Conservation (phyloP, 768 basidiomycete species). For the Pisolithus microcarpus region DNA sequence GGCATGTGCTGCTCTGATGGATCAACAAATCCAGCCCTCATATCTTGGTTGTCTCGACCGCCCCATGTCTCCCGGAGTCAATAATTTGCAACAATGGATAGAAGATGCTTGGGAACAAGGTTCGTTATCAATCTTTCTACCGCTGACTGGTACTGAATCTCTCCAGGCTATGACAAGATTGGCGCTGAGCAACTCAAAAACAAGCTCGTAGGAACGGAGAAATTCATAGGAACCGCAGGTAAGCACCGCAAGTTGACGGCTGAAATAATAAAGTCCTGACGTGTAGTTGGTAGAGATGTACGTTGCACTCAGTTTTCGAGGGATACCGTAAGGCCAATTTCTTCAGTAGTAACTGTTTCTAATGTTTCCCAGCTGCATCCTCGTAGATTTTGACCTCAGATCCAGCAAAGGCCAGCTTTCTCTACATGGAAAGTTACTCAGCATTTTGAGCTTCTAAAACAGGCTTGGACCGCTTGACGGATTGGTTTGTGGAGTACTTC, state of each 20-base stretch:
- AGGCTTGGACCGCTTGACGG: conserved; percentile 45
- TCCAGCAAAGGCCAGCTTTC: conserved; percentile 35
- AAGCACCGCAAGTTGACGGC: conserved; percentile 1
- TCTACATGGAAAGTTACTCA: not conserved
- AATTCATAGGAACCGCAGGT: conserved; percentile 84
- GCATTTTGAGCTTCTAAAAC: conserved; percentile 1
- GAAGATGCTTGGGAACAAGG: conserved; percentile 76
- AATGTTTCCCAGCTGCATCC: conserved; percentile 37
- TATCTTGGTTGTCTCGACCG: conserved; percentile 56
- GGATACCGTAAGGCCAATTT: conserved; percentile 63
- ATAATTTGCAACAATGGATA: conserved; percentile 71
- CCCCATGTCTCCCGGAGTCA: conserved; percentile 58
- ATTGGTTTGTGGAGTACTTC: conserved; percentile 80
- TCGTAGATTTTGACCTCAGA: conserved; percentile 59
- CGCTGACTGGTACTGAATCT: not conserved
- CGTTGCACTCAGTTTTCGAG: conserved; percentile 69
- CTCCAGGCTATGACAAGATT: conserved; percentile 61
- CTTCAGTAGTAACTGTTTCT: not conserved
- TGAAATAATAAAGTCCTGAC: conserved; percentile 1
- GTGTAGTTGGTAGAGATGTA: conserved; percentile 51
- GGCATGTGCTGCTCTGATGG: conserved; percentile 65
- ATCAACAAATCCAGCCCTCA: conserved; percentile 50
- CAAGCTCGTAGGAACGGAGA: conserved; percentile 46
- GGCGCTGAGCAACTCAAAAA: conserved; percentile 56
- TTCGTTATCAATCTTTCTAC: conserved; percentile 13